Evolutionary conservation across 2,329 filamentous ascomycete genomes (phyloP).

Genomic region (Clonostachys byssicola): DNA sequence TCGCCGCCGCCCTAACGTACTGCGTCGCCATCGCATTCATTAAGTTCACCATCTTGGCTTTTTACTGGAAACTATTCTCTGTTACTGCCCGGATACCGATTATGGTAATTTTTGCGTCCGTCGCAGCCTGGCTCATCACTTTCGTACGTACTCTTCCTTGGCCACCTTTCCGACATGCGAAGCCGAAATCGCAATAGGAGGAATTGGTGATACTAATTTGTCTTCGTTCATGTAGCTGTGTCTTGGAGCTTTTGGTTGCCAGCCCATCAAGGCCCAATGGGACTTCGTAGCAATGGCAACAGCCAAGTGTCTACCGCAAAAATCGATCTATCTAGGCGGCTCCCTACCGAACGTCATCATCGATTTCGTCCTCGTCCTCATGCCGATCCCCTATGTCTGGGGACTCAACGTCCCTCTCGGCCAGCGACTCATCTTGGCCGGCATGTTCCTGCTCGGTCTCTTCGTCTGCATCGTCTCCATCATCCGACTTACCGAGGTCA

Average conservation of each 20-base stretch:
- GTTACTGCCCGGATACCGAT: not conserved
- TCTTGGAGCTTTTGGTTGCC: constrained; percentile 1
- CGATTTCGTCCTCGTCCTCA: constrained; percentile 35
- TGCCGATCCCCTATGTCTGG: constrained; percentile 39
- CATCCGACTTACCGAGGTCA: constrained; percentile 17
- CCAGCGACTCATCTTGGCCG: constrained; percentile 27
- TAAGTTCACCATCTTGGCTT: not conserved
- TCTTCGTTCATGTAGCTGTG: not conserved
- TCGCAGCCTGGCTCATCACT: not conserved
- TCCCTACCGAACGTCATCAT: constrained; percentile 22
- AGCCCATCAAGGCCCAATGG: not conserved
- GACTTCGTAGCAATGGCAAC: not conserved
- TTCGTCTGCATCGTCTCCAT: constrained; percentile 21
- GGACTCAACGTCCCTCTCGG: constrained; percentile 29
- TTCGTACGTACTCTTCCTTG: not conserved
- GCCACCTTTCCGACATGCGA: not conserved
- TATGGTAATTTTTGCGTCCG: not conserved
- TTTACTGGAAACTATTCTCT: not conserved
- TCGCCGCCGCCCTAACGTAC: not conserved
- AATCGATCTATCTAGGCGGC: not conserved
- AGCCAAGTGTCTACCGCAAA: constrained; percentile 1
- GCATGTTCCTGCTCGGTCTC: constrained; percentile 30
- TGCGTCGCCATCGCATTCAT: not conserved
- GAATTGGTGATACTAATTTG: not conserved
- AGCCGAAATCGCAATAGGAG: not conserved